Conservation (phyloP, 2,329 filamentous ascomycete species). For the Fusarium citri region DNA sequence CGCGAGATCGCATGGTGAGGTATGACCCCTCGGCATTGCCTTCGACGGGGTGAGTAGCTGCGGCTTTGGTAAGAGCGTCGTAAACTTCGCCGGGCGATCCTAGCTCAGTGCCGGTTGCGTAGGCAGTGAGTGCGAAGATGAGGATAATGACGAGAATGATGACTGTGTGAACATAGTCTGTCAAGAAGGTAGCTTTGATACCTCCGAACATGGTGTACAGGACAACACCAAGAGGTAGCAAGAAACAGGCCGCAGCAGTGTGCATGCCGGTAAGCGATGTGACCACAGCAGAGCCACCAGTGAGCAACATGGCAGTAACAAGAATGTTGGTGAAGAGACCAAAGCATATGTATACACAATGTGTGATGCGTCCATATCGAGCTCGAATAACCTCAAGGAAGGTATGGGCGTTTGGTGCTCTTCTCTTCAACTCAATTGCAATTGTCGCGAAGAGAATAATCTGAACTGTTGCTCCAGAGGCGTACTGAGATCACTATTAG, state of each 20-base stretch:
- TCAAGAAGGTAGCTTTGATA: constrained; percentile 89
- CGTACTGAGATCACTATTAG: constrained; percentile 54
- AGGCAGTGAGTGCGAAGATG: constrained; percentile 84
- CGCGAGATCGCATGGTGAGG: constrained; percentile 78
- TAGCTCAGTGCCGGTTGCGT: constrained; percentile 76
- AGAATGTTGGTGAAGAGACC: constrained; percentile 87
- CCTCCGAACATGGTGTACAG: constrained; percentile 80
- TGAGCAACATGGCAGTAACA: constrained; percentile 89
- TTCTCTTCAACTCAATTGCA: constrained; percentile 88
- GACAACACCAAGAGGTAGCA: constrained; percentile 80
- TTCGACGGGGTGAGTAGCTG: constrained; percentile 76
- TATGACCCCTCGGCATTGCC: constrained; percentile 87
- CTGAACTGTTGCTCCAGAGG: constrained; percentile 78
- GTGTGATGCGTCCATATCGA: constrained; percentile 75
- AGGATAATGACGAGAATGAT: constrained; percentile 87
- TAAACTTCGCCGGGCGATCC: constrained; percentile 83
- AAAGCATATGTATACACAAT: constrained; percentile 84
- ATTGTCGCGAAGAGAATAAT: constrained; percentile 91
- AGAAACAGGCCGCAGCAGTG: constrained; percentile 84
- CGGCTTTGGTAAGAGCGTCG: constrained; percentile 78
- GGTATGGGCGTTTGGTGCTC: constrained; percentile 87
- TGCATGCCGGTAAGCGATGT: constrained; percentile 56
- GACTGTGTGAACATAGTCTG: constrained; percentile 86
- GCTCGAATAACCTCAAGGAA: constrained; percentile 87
- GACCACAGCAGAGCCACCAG: constrained; percentile 76